Conservation (phyloP, 78 protist genomes). For the Kipferlia bialata region DNA sequence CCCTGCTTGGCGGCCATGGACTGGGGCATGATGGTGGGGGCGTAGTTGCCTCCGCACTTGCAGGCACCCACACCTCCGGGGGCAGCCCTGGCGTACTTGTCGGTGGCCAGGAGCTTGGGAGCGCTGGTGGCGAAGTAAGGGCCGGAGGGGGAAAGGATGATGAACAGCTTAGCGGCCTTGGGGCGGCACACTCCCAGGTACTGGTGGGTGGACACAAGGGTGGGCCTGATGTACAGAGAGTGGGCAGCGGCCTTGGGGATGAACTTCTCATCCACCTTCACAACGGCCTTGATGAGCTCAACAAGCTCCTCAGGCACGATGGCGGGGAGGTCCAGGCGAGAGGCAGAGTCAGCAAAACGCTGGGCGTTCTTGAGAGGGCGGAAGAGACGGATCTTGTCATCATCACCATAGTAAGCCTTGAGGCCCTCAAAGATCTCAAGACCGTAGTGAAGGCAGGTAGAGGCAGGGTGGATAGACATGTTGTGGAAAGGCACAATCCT, state of each 20-base stretch:
- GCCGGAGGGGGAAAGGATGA: constrained; percentile 82
- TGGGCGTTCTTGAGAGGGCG: constrained; percentile 80
- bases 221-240: constrained; percentile 91
- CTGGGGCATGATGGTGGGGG: constrained; percentile 71
- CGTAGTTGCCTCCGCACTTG: constrained; percentile 86
- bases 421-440: constrained; percentile 85
- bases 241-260: constrained; percentile 74
- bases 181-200: constrained; percentile 61
- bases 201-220: constrained; percentile 60
- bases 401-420: constrained; percentile 71
- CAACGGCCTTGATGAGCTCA: constrained; percentile 59
- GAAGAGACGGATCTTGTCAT: constrained; percentile 42
- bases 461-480: constrained; percentile 61
- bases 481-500: constrained; percentile 61
- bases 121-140: constrained; percentile 89
- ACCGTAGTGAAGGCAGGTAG: constrained; percentile 75
- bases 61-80: constrained; percentile 60
- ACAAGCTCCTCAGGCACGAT: constrained; percentile 48
- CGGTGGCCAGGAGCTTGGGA: constrained; percentile 63
- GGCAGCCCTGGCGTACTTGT: constrained; percentile 50
- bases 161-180: constrained; percentile 25
- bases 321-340: constrained; percentile 69
- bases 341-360: constrained; percentile 54
- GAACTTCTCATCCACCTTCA: constrained; percentile 68
- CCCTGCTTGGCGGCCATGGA: constrained; percentile 59